phyloP scores from a whole-genome alignment of 139 green algal genomes.

The Tetradesmus obliquus region DNA sequence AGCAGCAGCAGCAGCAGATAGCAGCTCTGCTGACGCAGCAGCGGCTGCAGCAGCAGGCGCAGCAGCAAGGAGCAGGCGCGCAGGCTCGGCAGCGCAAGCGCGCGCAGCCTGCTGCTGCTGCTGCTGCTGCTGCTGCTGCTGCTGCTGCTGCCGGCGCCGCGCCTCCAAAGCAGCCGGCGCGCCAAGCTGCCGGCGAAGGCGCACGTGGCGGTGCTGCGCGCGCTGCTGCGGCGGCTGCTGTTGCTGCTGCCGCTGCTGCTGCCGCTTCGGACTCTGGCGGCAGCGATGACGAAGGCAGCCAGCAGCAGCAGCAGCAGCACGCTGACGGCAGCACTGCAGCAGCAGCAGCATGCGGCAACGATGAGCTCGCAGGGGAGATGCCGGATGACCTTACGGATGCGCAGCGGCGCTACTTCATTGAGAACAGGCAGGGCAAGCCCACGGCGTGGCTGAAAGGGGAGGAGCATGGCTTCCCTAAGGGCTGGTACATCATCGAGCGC shows the following conservation, averaged over 20 bases:
- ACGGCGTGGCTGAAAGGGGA: slow-evolving; percentile 1
- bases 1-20: not conserved
- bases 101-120: not conserved
- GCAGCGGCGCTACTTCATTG: slow-evolving; percentile 23
- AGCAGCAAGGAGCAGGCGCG: not conserved
- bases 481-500: slow-evolving; percentile 31
- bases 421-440: slow-evolving; percentile 29
- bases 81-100: not conserved
- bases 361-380: not conserved
- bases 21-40: not conserved
- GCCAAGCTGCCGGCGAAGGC: not conserved
- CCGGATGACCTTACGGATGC: not conserved
- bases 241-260: not conserved
- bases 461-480: slow-evolving; percentile 12
- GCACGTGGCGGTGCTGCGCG: not conserved
- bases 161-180: not conserved
- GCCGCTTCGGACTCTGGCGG: not conserved
- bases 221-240: slow-evolving; percentile 14
- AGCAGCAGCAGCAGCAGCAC: not conserved
- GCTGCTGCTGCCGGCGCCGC: not conserved
- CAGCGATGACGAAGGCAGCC: not conserved
- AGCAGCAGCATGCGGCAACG: not conserved
- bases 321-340: not conserved
- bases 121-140: slow-evolving; percentile 16
- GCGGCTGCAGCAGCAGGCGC: slow-evolving; percentile 6